phyloP scores from a whole-genome alignment of 1,139 yeast species.

The Tardiomyces digboiensis region DNA sequence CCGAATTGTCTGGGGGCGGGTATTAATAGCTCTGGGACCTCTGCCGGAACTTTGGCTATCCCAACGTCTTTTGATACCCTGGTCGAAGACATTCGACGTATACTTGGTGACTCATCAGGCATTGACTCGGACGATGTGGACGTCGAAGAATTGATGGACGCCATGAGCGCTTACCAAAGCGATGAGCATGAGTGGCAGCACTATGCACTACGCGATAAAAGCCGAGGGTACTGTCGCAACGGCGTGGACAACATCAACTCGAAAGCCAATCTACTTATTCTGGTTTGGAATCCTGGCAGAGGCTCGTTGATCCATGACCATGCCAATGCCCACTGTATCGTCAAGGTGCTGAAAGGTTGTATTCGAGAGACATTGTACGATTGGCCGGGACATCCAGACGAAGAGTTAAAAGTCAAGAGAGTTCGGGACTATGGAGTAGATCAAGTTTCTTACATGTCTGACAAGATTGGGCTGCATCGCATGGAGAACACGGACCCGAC shows the following conservation, averaged over 20 bases:
- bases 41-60: background rate
- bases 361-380: slow-evolving; percentile 52
- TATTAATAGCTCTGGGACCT: background rate
- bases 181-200: slow-evolving; percentile 46
- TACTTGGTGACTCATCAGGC: slow-evolving; percentile 31
- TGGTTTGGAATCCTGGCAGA: slow-evolving; percentile 68
- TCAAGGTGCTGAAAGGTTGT: slow-evolving; percentile 52
- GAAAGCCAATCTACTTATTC: slow-evolving; percentile 56
- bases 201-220: slow-evolving; percentile 46
- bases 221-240: slow-evolving; percentile 39
- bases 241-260: slow-evolving; percentile 60
- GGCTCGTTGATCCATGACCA: slow-evolving; percentile 68
- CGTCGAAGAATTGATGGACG: slow-evolving; percentile 34
- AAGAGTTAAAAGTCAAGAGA: slow-evolving; percentile 15
- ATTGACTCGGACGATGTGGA: slow-evolving; percentile 43
- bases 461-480: slow-evolving; percentile 56
- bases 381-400: slow-evolving; percentile 31
- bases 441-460: slow-evolving; percentile 59
- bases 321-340: slow-evolving; percentile 55
- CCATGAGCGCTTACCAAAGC: slow-evolving; percentile 43
- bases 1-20: no score
- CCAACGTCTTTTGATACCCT: slow-evolving; percentile 21
- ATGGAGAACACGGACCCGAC: slow-evolving; percentile 42
- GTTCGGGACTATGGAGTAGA: slow-evolving; percentile 33
- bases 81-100: slow-evolving; percentile 24